Evolutionary conservation across 192 early-diverging fungal species (phyloP).

Genomic region (Backusella liffmaniae): DNA sequence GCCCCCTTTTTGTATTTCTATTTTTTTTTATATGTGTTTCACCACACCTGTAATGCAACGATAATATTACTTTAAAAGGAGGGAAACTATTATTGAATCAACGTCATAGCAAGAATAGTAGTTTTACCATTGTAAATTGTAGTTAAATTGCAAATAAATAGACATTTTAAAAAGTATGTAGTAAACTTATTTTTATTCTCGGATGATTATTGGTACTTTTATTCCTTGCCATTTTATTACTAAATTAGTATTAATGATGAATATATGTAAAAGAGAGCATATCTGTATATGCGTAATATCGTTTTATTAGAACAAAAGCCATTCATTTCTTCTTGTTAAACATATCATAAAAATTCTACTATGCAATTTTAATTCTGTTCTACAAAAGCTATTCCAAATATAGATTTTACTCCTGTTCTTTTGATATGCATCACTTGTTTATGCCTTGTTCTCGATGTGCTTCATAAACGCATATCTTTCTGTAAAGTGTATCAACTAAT

Average conservation of each 20-base stretch:
- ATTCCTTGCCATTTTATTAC: neutral
- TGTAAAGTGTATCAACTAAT: too few relatives aligned
- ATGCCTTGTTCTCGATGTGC: neutral
- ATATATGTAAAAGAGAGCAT: neutral
- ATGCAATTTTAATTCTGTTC: neutral
- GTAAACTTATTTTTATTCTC: neutral
- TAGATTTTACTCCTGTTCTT: neutral
- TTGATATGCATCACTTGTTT: neutral
- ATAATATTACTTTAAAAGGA: conserved; percentile 1
- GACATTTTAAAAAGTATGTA: too few relatives aligned
- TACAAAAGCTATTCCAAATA: neutral
- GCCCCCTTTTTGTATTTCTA: neutral
- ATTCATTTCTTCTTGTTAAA: neutral
- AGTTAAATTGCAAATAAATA: too few relatives aligned
- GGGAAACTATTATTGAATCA: neutral
- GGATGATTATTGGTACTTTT: neutral
- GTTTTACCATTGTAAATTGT: too few relatives aligned
- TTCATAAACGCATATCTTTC: too few relatives aligned
- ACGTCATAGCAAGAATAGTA: neutral
- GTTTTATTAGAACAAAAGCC: neutral
- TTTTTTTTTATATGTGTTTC: neutral
- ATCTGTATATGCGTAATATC: neutral
- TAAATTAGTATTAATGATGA: conserved; percentile 2
- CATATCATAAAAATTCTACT: neutral
- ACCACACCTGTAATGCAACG: neutral